These are phyloP conservation scores for Cordia subcordata DNA, from an alignment of 257 asterid species.

Conservation along the genomic window DNA sequence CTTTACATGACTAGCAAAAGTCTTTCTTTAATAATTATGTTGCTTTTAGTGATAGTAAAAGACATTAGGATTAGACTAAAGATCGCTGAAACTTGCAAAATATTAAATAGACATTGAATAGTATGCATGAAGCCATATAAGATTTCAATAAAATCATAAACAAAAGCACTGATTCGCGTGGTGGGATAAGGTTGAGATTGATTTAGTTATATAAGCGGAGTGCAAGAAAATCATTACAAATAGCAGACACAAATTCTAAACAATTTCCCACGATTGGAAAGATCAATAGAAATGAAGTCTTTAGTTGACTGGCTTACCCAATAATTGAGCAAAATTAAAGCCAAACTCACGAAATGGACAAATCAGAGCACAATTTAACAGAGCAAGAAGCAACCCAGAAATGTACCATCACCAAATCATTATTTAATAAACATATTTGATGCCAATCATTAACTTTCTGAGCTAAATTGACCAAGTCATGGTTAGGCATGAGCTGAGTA, in stretches of 20 bases:
- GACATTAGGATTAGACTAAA: neutral
- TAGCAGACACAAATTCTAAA: slow-evolving; percentile 6
- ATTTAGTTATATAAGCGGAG: too few species aligned
- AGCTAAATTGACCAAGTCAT: neutral
- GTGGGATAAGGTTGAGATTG: too few species aligned
- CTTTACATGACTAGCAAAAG: neutral
- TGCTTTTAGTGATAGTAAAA: neutral
- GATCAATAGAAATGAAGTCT: too few species aligned
- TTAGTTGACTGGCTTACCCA: neutral
- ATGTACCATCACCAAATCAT: neutral
- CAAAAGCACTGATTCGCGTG: too few species aligned
- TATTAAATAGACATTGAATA: neutral
- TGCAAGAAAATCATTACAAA: neutral
- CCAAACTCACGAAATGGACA: neutral
- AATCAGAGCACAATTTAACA: neutral
- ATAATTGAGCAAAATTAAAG: neutral
- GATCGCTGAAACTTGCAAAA: neutral
- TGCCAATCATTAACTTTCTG: neutral
- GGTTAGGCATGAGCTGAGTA: neutral
- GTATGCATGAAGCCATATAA: neutral
- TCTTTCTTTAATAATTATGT: too few species aligned
- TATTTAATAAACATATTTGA: slow-evolving; percentile 1
- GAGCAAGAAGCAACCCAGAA: slow-evolving; percentile 1
- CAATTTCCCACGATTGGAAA: slow-evolving; percentile 5
- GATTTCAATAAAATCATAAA: neutral